Evolutionary conservation across 2,329 filamentous ascomycete genomes (phyloP), one percentile per base, ranked within the genome.

Genomic region (Talaromyces rugulosus): DNA sequence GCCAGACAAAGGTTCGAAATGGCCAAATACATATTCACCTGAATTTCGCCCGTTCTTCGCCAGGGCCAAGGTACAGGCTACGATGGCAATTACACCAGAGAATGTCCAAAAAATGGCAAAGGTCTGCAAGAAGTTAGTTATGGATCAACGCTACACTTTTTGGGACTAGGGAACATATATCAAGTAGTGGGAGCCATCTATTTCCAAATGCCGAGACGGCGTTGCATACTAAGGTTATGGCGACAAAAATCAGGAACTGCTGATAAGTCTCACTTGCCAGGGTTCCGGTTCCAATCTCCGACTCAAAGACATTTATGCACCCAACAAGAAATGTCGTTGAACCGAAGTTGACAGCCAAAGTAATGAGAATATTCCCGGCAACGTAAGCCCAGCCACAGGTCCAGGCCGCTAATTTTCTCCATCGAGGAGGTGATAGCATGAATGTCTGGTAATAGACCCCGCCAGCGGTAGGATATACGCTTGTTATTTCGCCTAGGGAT

Each of bases 371-470:
- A 77, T 92, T 92, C 62, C 90, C 90, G 58, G 91, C 86, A 18
- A 91, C 84, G 71, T 90, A 92, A 27, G 88, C 80, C 89, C 89
- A 92, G 63, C 89, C 89, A 66, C 87, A 89, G 56, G 90, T 85
- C 85, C 87, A 92, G 34, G 87, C 87, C 16, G 87, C 81, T 16
- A 89, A 77, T 50, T 82, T 84, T 59, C 88, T 86, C 77, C 84
- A 88, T 16, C 74, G 75, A 30, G 82, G 73, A 18, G 87, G 82
- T 0, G 89, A 83, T 14, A 92, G 83, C 85, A 91, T 90, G 71
- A 89, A 91, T 5, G 88, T 87, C 77, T 91, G 89, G 74, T 91
- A 91, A 78, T 92, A 92, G 59, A 91, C 89, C 72, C 89, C 89
- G 69, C 89, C 89, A 57, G 87, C 87, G n/a, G 88, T 91, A 27